Percentiles rank a stretch among this genome's conserved stretches.
Conservation (phyloP, 305 asterid genomes). For the Rubia balearica region DNA sequence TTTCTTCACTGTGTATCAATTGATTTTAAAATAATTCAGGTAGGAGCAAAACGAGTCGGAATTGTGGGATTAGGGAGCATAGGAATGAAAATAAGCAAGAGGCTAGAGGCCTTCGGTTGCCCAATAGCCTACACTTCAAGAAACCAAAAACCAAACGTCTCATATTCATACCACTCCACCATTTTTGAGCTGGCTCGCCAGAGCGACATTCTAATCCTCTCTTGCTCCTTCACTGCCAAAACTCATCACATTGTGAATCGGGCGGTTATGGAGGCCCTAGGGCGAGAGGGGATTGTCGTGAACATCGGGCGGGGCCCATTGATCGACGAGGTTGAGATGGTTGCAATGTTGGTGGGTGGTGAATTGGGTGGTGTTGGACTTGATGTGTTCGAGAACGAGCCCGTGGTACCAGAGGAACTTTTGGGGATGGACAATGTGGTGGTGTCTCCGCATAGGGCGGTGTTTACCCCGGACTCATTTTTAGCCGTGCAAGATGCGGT, state of each 20-base stretch:
- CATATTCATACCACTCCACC: slow-evolving; percentile 15
- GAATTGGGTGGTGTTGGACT: slow-evolving; percentile 57
- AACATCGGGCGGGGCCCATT: slow-evolving; percentile 33
- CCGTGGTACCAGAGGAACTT: slow-evolving; percentile 40
- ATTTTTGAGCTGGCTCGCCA: slow-evolving; percentile 25
- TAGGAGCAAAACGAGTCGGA: slow-evolving; percentile 32
- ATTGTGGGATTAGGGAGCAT: slow-evolving; percentile 32
- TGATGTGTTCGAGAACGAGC: slow-evolving; percentile 69
- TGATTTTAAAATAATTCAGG: too few species aligned
- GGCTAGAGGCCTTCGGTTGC: slow-evolving; percentile 32
- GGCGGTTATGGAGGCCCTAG: slow-evolving; percentile 28
- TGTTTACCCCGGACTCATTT: neutral
- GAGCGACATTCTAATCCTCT: slow-evolving; percentile 21
- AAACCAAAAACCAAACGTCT: slow-evolving; percentile 13
- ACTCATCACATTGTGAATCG: slow-evolving; percentile 26
- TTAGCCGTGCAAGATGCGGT: neutral
- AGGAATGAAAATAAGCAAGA: slow-evolving; percentile 26
- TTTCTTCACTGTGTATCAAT: too few species aligned
- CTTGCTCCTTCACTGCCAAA: slow-evolving; percentile 21
- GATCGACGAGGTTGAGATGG: slow-evolving; percentile 48
- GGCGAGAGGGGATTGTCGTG: slow-evolving; percentile 27
- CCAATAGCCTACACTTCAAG: slow-evolving; percentile 31
- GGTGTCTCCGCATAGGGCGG: slow-evolving; percentile 24
- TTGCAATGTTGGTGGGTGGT: slow-evolving; percentile 33
- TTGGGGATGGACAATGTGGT: slow-evolving; percentile 27